Conservation (phyloP, 116 monocot species). For the Posidonia oceanica region DNA sequence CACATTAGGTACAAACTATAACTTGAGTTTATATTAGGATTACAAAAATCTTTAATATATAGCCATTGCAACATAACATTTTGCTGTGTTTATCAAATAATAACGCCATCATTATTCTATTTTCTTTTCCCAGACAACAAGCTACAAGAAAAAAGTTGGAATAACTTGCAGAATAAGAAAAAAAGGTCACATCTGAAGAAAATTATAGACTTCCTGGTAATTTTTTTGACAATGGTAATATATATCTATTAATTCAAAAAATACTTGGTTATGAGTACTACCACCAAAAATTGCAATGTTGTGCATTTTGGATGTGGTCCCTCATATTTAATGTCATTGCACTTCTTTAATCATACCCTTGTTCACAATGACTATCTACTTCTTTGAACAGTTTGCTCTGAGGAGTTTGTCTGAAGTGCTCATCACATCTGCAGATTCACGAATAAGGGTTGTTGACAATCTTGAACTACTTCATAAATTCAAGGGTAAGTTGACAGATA, state of each 20-base stretch:
- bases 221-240: too few relatives aligned
- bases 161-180: slow-evolving; percentile 63
- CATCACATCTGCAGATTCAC: slow-evolving; percentile 69
- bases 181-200: slow-evolving; percentile 64
- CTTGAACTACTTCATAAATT: slow-evolving; percentile 53
- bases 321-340: neutral
- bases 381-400: slow-evolving; percentile 41
- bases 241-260: too few relatives aligned
- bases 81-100: neutral
- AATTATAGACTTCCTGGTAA: slow-evolving; percentile 89
- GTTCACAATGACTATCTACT: neutral
- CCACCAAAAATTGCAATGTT: neutral
- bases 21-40: neutral
- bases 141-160: slow-evolving; percentile 33
- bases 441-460: slow-evolving; percentile 49
- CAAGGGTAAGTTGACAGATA: slow-evolving; percentile 33
- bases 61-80: too few relatives aligned
- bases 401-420: slow-evolving; percentile 53
- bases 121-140: slow-evolving; percentile 49
- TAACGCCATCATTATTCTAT: neutral
- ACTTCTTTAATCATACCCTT: neutral
- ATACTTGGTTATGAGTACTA: too few relatives aligned
- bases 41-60: too few relatives aligned
- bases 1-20: slow-evolving; percentile 31
- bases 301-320: neutral